Evolutionary conservation across 2,329 filamentous ascomycete species (phyloP).

Genomic region (Aureobasidium pullulans): DNA sequence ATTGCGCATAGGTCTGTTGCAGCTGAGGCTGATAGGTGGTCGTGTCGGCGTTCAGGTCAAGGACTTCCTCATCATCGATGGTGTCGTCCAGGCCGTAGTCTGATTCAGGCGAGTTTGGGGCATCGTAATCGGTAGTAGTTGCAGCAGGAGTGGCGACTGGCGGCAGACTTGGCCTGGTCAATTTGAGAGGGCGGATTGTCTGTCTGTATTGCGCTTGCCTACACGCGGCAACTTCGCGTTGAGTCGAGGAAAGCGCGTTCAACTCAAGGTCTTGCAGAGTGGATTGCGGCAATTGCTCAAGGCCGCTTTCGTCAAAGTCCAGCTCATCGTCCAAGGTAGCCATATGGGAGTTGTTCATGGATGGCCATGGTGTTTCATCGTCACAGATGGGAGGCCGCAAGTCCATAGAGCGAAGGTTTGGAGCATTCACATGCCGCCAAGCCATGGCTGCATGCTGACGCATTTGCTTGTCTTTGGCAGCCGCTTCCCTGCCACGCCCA

Average conservation of each 20-base stretch:
- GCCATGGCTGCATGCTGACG: not conserved
- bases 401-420: too few relatives aligned
- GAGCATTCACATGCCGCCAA: constrained; percentile 6
- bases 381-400: too few relatives aligned
- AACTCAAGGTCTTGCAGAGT: constrained; percentile 39
- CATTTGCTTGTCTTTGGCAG: not conserved
- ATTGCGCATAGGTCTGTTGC: not conserved
- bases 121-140: not conserved
- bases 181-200: not conserved
- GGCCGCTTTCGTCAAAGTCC: constrained; percentile 39
- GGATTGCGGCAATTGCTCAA: constrained; percentile 39
- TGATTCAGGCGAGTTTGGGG: constrained; percentile 22
- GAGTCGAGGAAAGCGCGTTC: constrained; percentile 37
- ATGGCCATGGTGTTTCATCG: not conserved
- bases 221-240: constrained; percentile 19
- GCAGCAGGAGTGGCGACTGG: not conserved
- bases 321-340: constrained; percentile 33
- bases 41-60: constrained; percentile 37
- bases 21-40: constrained; percentile 21
- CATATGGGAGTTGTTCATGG: constrained; percentile 13
- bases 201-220: not conserved
- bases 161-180: not conserved
- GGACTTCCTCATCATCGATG: constrained; percentile 36
- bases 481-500: not conserved
- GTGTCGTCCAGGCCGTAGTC: constrained; percentile 34